These are phyloP conservation scores for Vitis riparia DNA, from an alignment of 164 flowering plant species.

Conservation along the genomic window DNA sequence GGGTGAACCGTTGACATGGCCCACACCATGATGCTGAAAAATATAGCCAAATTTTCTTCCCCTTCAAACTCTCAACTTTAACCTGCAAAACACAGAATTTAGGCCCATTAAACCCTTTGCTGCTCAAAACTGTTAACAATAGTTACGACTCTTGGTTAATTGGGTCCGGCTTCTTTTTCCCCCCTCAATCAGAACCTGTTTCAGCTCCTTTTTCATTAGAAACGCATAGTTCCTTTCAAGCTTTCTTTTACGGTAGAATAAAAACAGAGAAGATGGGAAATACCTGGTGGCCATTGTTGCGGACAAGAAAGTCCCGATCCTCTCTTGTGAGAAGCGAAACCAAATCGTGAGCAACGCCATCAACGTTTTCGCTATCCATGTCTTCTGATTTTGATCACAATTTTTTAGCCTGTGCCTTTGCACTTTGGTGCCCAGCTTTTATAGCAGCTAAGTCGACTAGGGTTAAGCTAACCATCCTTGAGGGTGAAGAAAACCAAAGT, in stretches of 20 bases:
- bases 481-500: no score
- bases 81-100: constrained; percentile 34
- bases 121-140: not conserved
- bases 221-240: no score
- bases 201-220: not conserved
- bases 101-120: not conserved
- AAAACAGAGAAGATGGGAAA: not conserved
- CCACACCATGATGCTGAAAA: constrained; percentile 73
- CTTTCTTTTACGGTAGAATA: not conserved
- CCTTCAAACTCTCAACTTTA: constrained; percentile 40
- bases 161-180: no score
- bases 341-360: constrained; percentile 7
- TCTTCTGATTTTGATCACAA: not conserved
- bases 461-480: no score
- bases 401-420: no score
- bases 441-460: no score
- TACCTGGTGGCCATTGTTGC: constrained; percentile 24
- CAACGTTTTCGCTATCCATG: not conserved
- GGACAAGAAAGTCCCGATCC: constrained; percentile 16
- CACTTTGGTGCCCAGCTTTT: no score
- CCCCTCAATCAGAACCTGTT: no score
- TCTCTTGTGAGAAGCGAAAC: constrained; percentile 10
- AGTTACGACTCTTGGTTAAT: no score
- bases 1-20: constrained; percentile 57
- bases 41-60: constrained; percentile 52